These are phyloP conservation scores for Cnidoscolus chayamansa DNA, from an alignment of 441 rosid genomes.

Conservation along the genomic window DNA sequence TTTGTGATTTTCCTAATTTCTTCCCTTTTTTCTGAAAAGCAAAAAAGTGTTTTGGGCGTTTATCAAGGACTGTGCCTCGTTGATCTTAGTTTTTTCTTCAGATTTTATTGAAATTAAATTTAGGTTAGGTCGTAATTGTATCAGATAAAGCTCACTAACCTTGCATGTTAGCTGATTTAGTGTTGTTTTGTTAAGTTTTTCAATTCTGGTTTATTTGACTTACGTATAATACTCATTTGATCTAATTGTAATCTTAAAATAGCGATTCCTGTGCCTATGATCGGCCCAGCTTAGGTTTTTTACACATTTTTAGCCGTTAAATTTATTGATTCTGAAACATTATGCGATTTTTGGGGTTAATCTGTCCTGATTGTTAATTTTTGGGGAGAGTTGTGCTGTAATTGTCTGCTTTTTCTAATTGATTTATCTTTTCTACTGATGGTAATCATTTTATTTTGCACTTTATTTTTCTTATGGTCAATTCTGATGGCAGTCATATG, in stretches of 20 bases:
- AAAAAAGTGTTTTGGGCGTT: neutral
- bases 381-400: neutral
- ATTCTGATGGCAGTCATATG: neutral
- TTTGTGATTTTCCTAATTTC: neutral
- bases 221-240: constrained; percentile 1
- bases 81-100: neutral
- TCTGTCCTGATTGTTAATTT: neutral
- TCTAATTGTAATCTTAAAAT: neutral
- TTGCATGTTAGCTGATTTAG: no score
- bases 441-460: neutral
- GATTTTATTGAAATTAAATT: neutral
- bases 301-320: neutral
- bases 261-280: neutral
- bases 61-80: neutral
- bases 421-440: neutral
- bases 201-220: neutral
- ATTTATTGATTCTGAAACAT: neutral
- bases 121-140: neutral
- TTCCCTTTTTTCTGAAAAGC: neutral
- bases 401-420: neutral
- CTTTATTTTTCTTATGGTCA: neutral
- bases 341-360: neutral
- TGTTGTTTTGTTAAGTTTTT: no score
- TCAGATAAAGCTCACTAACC: no score
- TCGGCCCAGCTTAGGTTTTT: neutral